phyloP scores from a whole-genome alignment of 768 basidiomycete genomes.

The Saitozyma sp. region DNA sequence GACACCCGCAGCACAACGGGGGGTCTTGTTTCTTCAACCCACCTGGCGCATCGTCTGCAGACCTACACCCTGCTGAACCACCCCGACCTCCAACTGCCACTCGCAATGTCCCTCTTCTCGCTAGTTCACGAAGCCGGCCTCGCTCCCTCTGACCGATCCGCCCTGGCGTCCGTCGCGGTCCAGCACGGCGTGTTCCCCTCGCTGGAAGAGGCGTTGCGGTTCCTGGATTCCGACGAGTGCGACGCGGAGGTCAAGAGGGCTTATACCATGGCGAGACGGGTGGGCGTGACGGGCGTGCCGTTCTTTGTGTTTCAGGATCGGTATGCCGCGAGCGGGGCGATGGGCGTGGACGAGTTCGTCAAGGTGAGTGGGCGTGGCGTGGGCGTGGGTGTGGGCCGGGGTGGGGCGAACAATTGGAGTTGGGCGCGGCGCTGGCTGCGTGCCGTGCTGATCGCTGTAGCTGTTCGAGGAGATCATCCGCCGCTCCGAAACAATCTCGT shows the following conservation, averaged over 20 bases:
- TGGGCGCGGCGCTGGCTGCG: too few relatives aligned
- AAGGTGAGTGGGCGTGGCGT: constrained; percentile 22
- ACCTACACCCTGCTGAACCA: constrained; percentile 19
- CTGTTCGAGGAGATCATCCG: too few relatives aligned
- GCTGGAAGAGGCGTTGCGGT: constrained; percentile 15
- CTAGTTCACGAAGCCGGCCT: constrained; percentile 14
- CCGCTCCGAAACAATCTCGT: too few relatives aligned
- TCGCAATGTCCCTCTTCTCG: constrained; percentile 30
- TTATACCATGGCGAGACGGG: constrained; percentile 19
- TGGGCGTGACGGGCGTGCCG: constrained; percentile 40
- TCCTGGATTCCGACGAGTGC: constrained; percentile 25
- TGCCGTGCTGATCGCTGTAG: too few relatives aligned
- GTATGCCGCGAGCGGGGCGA: constrained; percentile 35
- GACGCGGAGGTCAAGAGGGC: constrained; percentile 30
- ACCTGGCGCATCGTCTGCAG: constrained; percentile 27
- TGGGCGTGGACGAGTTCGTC: constrained; percentile 35
- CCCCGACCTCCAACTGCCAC: constrained; percentile 18
- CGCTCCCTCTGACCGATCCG: constrained; percentile 23
- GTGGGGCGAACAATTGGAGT: too few relatives aligned
- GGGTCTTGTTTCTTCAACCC: constrained; percentile 22
- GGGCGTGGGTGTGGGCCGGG: too few relatives aligned
- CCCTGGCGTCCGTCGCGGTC: constrained; percentile 20
- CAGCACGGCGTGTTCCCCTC: constrained; percentile 24
- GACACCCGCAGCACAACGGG: constrained; percentile 3
- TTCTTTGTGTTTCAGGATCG: constrained; percentile 40